Evolutionary conservation across 306 rosid genomes (phyloP).

Genomic region (Urtica urens): DNA sequence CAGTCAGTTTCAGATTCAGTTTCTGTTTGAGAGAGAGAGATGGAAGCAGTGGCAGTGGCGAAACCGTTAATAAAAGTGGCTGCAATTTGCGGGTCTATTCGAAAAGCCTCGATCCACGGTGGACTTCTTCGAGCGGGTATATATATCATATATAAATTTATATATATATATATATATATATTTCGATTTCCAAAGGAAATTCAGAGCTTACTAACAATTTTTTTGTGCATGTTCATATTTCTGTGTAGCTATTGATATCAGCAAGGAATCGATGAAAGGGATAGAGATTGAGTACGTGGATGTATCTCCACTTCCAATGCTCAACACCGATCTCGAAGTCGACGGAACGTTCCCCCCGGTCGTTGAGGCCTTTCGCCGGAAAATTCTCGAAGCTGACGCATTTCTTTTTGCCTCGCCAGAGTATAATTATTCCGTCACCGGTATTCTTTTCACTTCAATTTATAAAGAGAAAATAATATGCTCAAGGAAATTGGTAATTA

Average conservation of each 20-base stretch:
- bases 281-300: constrained; percentile 52
- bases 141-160: no score
- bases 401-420: constrained; percentile 77
- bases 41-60: constrained; percentile 20
- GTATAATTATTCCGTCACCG: constrained; percentile 67
- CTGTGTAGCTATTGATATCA: constrained; percentile 43
- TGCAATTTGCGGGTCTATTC: constrained; percentile 54
- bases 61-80: constrained; percentile 34
- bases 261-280: constrained; percentile 28
- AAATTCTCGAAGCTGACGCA: constrained; percentile 50
- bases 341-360: constrained; percentile 37
- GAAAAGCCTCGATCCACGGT: constrained; percentile 40
- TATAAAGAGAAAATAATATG: no score
- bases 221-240: no score
- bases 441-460: no score
- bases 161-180: no score
- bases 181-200: not conserved
- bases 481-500: no score
- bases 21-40: not conserved
- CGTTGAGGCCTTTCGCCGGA: constrained; percentile 51
- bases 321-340: constrained; percentile 60
- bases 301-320: constrained; percentile 45
- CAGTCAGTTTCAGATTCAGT: no score
- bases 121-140: constrained; percentile 61
- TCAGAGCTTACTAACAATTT: no score